Percentiles rank a stretch among this genome's conserved stretches.
phyloP scores from a whole-genome alignment of 106 monocot genomes.

The Allium sativum region DNA sequence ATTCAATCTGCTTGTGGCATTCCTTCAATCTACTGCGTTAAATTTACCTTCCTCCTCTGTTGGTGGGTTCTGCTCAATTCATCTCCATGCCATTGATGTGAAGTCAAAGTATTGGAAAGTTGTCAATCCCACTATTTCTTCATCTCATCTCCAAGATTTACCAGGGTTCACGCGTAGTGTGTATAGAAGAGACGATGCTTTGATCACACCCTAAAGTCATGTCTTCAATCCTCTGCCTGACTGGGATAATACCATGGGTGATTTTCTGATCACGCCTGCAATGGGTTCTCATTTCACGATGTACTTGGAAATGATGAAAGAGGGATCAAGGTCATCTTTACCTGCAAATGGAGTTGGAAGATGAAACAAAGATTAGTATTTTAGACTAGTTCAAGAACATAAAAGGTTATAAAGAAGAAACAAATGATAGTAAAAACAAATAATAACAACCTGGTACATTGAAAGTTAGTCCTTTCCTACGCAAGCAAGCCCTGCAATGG shows the following conservation, averaged over 20 bases:
- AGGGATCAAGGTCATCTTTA: slow-evolving; percentile 43
- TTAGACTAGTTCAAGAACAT: too few relatives aligned
- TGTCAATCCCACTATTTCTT: slow-evolving; percentile 79
- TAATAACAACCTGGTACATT: slow-evolving; percentile 10
- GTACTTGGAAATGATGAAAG: slow-evolving; percentile 93
- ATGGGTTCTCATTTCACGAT: slow-evolving; percentile 87
- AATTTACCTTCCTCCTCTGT: neutral
- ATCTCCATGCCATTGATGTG: neutral
- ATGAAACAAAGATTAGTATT: too few relatives aligned
- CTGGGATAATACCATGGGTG: slow-evolving; percentile 77
- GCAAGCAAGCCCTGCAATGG: slow-evolving; percentile 64
- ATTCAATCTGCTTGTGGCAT: too few relatives aligned
- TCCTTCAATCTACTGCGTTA: too few relatives aligned
- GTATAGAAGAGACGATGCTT: slow-evolving; percentile 70
- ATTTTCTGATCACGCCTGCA: slow-evolving; percentile 81
- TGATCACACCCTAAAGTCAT: slow-evolving; percentile 88
- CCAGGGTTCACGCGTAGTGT: slow-evolving; percentile 93
- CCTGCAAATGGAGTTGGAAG: slow-evolving; percentile 74
- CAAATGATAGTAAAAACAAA: too few relatives aligned
- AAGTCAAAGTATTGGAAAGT: slow-evolving; percentile 55
- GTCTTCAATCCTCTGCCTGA: slow-evolving; percentile 78
- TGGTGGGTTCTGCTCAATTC: slow-evolving; percentile 44
- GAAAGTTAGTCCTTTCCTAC: slow-evolving; percentile 37
- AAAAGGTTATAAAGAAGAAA: too few relatives aligned
- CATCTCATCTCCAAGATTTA: slow-evolving; percentile 71